Evolutionary conservation across 2,329 filamentous ascomycete genomes (phyloP).

Genomic region (Parastagonospora nodorum): DNA sequence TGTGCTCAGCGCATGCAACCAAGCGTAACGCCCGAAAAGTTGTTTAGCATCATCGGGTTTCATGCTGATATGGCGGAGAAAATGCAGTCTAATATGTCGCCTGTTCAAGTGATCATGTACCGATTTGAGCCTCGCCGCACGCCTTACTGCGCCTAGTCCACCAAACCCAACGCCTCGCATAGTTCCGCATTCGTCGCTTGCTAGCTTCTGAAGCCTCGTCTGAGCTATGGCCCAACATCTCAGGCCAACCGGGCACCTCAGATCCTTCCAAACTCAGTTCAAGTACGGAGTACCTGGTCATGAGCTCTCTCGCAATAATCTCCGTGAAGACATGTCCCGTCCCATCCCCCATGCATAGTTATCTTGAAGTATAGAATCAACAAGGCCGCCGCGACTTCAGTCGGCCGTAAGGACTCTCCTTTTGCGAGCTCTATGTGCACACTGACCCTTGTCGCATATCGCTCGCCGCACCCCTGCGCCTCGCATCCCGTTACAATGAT

Average conservation of each 20-base stretch:
- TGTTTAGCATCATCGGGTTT: not conserved
- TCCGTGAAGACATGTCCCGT: slow-evolving; percentile 21
- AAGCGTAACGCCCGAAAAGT: slow-evolving; percentile 3
- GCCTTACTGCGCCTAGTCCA: slow-evolving; percentile 22
- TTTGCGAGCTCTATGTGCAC: slow-evolving; percentile 13
- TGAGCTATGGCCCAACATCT: slow-evolving; percentile 24
- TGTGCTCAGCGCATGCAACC: slow-evolving; percentile 5
- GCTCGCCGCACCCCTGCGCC: slow-evolving; percentile 25
- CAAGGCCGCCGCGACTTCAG: slow-evolving; percentile 13
- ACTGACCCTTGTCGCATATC: slow-evolving; percentile 16
- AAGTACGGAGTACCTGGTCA: slow-evolving; percentile 18
- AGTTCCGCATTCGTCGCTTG: slow-evolving; percentile 27
- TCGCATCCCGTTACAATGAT: slow-evolving; percentile 23
- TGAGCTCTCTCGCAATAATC: slow-evolving; percentile 26
- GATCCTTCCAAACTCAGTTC: slow-evolving; percentile 22
- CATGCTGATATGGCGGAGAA: slow-evolving; percentile 15
- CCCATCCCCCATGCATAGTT: slow-evolving; percentile 18
- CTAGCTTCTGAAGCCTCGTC: slow-evolving; percentile 28
- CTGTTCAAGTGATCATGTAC: slow-evolving; percentile 15
- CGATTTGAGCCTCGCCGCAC: slow-evolving; percentile 17
- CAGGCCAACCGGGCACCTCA: slow-evolving; percentile 26
- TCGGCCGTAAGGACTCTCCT: slow-evolving; percentile 24
- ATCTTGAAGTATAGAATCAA: slow-evolving; percentile 13
- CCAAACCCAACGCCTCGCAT: slow-evolving; percentile 19
- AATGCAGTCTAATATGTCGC: slow-evolving; percentile 17